These are phyloP conservation scores for Amanita polypyramis DNA, from an alignment of 768 basidiomycete species.

Conservation along the genomic window DNA sequence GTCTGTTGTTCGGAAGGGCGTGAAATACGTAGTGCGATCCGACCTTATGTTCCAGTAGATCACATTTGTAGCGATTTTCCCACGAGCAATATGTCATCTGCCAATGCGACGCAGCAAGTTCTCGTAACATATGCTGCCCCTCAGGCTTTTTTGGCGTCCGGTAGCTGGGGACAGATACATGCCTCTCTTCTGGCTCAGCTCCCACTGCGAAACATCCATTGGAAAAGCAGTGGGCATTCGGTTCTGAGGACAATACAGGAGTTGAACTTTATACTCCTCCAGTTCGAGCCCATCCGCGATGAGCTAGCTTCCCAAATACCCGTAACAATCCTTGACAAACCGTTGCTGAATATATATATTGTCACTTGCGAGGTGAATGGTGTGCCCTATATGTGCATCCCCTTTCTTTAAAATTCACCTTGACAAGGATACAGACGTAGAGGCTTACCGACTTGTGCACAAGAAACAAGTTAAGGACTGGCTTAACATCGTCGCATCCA, in stretches of 20 bases:
- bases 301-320: conserved; percentile 71
- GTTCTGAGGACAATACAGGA: conserved; percentile 83
- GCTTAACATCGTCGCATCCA: conserved; percentile 52
- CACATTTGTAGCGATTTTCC: not conserved
- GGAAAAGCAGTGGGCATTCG: conserved; percentile 69
- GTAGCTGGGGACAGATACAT: conserved; percentile 64
- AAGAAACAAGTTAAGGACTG: conserved; percentile 91
- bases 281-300: conserved; percentile 58
- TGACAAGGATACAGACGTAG: conserved; percentile 46
- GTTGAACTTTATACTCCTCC: conserved; percentile 65
- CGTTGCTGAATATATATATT: conserved; percentile 79
- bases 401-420: conserved; percentile 5
- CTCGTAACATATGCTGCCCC: conserved; percentile 63
- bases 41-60: conserved; percentile 57
- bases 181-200: conserved; percentile 57
- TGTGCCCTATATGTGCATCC: not conserved
- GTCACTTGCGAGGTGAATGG: conserved; percentile 75
- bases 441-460: conserved; percentile 66
- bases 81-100: conserved; percentile 13
- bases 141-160: conserved; percentile 52
- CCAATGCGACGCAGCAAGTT: conserved; percentile 32
- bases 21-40: conserved; percentile 65
- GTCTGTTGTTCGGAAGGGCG: conserved; percentile 45
- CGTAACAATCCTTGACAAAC: conserved; percentile 72
- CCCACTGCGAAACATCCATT: conserved; percentile 86